Evolutionary conservation across 202 grass and related monocot genomes (phyloP).

Genomic region (Dendrocalamus latiflorus): DNA sequence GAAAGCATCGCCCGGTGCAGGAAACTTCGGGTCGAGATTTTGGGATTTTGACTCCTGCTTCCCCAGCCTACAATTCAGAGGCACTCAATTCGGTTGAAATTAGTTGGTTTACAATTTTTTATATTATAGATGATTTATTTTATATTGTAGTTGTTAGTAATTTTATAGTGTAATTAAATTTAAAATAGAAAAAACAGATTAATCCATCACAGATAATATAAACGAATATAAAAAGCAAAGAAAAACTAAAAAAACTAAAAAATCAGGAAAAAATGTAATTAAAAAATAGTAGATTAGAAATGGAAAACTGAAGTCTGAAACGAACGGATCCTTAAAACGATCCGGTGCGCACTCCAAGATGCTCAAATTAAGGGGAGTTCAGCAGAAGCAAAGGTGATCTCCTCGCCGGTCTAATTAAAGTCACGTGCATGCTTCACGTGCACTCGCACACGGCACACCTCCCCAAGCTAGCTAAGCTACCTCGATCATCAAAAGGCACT

Average conservation of each 20-base stretch:
- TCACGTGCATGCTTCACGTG: constrained; percentile 35
- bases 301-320: no score
- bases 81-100: no score
- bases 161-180: no score
- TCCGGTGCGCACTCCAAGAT: constrained; percentile 7
- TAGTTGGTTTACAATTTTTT: no score
- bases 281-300: no score
- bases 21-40: neutral
- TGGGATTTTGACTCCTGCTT: neutral
- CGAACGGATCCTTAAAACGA: neutral
- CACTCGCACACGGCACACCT: constrained; percentile 16
- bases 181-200: no score
- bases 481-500: neutral
- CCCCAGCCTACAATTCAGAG: constrained; percentile 11
- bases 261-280: no score
- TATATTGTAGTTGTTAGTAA: no score
- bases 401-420: constrained; percentile 4
- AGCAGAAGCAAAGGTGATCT: constrained; percentile 38
- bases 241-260: no score
- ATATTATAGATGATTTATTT: no score
- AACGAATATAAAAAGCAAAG: no score
- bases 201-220: no score
- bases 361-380: constrained; percentile 29
- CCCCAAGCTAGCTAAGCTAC: neutral
- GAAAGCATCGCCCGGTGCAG: neutral